These are phyloP conservation scores for Artemisia princeps DNA, from an alignment of 140 eudicot species.

Conservation along the genomic window DNA sequence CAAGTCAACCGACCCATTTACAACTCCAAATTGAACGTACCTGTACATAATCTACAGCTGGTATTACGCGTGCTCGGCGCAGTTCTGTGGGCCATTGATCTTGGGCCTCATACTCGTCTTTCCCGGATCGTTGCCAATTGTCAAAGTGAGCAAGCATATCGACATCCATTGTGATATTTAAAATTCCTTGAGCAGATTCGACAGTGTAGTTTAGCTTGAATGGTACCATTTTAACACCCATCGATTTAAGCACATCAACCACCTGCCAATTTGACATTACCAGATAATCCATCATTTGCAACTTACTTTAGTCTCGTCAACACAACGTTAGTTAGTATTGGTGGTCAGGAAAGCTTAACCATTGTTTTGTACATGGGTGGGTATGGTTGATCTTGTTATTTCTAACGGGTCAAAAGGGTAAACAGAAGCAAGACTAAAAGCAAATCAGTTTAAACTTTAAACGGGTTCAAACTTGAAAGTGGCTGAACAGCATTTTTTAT, in stretches of 20 bases:
- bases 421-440: too few species aligned
- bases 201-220: constrained; percentile 66
- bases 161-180: constrained; percentile 87
- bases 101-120: constrained; percentile 82
- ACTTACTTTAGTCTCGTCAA: background rate
- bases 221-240: constrained; percentile 82
- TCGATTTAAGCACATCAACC: constrained; percentile 56
- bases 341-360: too few species aligned
- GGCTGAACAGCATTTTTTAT: too few species aligned
- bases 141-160: constrained; percentile 95
- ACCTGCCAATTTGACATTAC: constrained; percentile 41
- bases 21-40: constrained; percentile 22
- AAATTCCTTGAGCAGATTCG: constrained; percentile 82
- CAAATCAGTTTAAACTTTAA: too few species aligned
- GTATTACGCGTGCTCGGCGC: constrained; percentile 65
- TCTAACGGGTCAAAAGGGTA: too few species aligned
- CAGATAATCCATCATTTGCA: constrained; percentile 1
- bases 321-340: background rate
- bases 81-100: constrained; percentile 95
- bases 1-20: background rate
- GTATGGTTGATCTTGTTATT: too few species aligned
- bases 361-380: too few species aligned
- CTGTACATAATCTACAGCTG: constrained; percentile 90
- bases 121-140: constrained; percentile 72
- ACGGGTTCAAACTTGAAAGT: too few species aligned